Base-by-base conservation (phyloP, 164 flowering plant genomes). In the Malania oleifera region DNA sequence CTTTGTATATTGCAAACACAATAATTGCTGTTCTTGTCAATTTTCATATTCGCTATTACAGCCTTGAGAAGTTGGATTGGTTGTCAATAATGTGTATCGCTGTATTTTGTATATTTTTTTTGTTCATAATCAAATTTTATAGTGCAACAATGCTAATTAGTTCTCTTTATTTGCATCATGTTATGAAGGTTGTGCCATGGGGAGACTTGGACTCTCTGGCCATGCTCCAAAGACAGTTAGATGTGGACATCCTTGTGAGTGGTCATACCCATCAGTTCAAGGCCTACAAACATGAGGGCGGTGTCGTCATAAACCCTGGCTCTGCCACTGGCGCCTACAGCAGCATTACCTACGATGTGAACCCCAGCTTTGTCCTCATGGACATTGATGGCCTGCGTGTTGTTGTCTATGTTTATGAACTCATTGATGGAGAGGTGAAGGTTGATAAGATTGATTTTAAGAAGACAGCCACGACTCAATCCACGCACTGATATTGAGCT, bases 311-410 rank as follows among this genome's bases (percentile, higher is more conserved):
- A 48, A 69, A 69, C 31, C 73, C 69, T 7, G 73, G 73, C 15
- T 69, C 73, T 9, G 69, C 73, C 3, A 69, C 73, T 4, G 73
- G 73, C 44, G 73, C 73, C 56, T 69, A 64, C 48, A 69, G 73
- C 58, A 59, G 68, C 56, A 59, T 69, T 27, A 69, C 69, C 41
- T 58, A 58, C 14, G 61, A 58, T 35, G 52, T 58, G 14, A 58
- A 58, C 18, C 61, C 61, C 1, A 58, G 61, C 41, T 58, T 58
- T 34, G 61, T 58, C 15, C 61, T 58, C 40, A 58, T 58, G 61
- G 61, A 58, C 46, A 58, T 58, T 22, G 61, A 58, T 47, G 61
- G 40, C 52, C 52, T 58, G 25, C 61, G 61, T 58, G 61, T 58
- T 31, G 61, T 58, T 20, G 61, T 58, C 40, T 58, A 58, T 29